These are phyloP conservation scores for Harringtonia lauricola DNA, from an alignment of 2,329 filamentous ascomycete genomes.

Conservation along the genomic window DNA sequence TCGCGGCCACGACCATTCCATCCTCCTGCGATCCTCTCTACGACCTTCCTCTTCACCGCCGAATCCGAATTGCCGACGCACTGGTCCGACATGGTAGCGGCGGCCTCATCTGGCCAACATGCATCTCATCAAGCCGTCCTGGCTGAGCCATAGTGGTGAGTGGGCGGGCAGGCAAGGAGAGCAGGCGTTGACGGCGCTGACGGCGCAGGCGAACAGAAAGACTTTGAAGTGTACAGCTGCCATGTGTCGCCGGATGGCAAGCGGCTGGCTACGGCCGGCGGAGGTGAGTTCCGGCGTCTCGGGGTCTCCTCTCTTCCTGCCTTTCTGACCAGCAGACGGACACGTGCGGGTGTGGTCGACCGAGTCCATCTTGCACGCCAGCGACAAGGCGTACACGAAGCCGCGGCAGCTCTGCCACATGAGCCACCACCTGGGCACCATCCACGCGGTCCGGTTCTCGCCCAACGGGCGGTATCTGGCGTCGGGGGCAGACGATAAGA, in stretches of 20 bases:
- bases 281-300: conserved; percentile 46
- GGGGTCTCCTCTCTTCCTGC: conserved; percentile 19
- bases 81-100: conserved; percentile 11
- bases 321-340: conserved; percentile 48
- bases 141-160: conserved; percentile 85
- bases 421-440: conserved; percentile 96
- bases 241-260: conserved; percentile 92
- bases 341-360: conserved; percentile 97
- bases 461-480: conserved; percentile 91
- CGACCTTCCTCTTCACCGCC: too few species aligned
- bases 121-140: conserved; percentile 88
- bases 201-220: conserved; percentile 74
- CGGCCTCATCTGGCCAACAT: conserved; percentile 32
- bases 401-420: conserved; percentile 94
- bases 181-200: not conserved
- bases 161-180: conserved; percentile 7
- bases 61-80: too few species aligned
- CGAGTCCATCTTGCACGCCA: conserved; percentile 77
- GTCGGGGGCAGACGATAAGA: conserved; percentile 95
- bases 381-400: conserved; percentile 57
- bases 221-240: conserved; percentile 97
- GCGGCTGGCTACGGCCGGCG: conserved; percentile 84
- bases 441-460: conserved; percentile 94
- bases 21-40: too few species aligned
- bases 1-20: too few species aligned